phyloP scores from a whole-genome alignment of 2,329 filamentous ascomycete genomes.

The Fusarium haematococcum region DNA sequence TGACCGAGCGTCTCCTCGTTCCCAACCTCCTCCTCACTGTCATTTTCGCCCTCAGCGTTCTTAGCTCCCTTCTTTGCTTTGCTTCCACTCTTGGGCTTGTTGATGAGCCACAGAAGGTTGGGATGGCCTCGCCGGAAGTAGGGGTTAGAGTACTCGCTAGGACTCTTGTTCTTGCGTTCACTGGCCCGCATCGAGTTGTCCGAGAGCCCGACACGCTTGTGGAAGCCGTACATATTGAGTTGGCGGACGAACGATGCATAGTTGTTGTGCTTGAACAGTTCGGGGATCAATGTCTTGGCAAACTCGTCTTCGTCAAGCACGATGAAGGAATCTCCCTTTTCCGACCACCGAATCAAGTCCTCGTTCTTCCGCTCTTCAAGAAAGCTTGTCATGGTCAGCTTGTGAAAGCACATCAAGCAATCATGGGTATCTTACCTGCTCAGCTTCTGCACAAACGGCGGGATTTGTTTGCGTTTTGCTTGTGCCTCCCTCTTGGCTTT shows the following conservation, averaged over 20 bases:
- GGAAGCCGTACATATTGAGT: slow-evolving; percentile 97
- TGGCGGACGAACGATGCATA: slow-evolving; percentile 97
- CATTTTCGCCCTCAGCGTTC: slow-evolving; percentile 76
- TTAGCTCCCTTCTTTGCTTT: slow-evolving; percentile 69
- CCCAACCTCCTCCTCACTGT: slow-evolving; percentile 69
- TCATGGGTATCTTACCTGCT: slow-evolving; percentile 78
- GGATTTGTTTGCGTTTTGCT: slow-evolving; percentile 93
- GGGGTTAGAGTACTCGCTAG: slow-evolving; percentile 97
- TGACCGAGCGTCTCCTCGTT: slow-evolving; percentile 54
- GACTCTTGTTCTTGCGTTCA: slow-evolving; percentile 96
- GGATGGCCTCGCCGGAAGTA: slow-evolving; percentile 95
- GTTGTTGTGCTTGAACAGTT: slow-evolving; percentile 99
- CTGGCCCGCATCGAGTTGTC: slow-evolving; percentile 98
- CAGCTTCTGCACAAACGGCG: slow-evolving; percentile 96
- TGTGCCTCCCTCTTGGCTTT: slow-evolving; percentile 89
- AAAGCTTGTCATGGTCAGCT: slow-evolving; percentile 72
- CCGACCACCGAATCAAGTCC: slow-evolving; percentile 95
- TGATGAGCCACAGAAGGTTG: slow-evolving; percentile 94
- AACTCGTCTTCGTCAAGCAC: slow-evolving; percentile 98
- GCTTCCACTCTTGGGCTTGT: slow-evolving; percentile 87
- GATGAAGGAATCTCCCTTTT: slow-evolving; percentile 95
- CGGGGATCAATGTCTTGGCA: slow-evolving; percentile 94
- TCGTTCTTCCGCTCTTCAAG: slow-evolving; percentile 93
- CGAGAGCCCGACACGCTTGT: slow-evolving; percentile 92
- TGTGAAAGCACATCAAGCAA: background rate